Conservation (phyloP, 257 asterid species). For the Cynanchum wilfordii region DNA sequence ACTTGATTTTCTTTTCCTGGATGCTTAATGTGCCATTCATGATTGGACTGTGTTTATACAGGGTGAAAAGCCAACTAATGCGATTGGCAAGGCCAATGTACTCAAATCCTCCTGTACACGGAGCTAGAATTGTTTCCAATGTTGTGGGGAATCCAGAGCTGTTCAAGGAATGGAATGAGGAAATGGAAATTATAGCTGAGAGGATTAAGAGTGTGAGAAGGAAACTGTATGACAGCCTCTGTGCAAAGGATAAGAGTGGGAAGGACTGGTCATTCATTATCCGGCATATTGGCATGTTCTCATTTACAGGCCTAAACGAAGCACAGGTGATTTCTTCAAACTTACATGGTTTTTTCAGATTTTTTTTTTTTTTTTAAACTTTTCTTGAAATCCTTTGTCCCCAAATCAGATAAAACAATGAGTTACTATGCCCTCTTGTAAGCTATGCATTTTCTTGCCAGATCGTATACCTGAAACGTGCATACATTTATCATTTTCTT, state of each 20-base stretch:
- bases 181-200: constrained; percentile 96
- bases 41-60: constrained; percentile 22
- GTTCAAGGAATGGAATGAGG: constrained; percentile 83
- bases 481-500: too few species aligned
- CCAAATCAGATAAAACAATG: neutral
- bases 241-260: constrained; percentile 62
- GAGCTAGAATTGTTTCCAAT: constrained; percentile 89
- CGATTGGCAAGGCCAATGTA: constrained; percentile 96
- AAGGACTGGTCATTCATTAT: constrained; percentile 95
- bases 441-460: too few species aligned
- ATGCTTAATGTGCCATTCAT: neutral
- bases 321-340: constrained; percentile 55
- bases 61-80: constrained; percentile 93
- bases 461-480: too few species aligned
- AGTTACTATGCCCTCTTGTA: too few species aligned
- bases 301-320: constrained; percentile 85
- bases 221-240: constrained; percentile 58
- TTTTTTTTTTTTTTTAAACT: too few species aligned
- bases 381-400: neutral
- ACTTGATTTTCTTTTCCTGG: constrained; percentile 1
- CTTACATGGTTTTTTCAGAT: neutral
- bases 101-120: constrained; percentile 95
- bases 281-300: constrained; percentile 94
- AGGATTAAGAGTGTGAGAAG: constrained; percentile 82
- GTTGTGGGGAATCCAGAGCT: constrained; percentile 77